These are phyloP conservation scores for Fusarium humuli DNA, from an alignment of 2,329 filamentous ascomycete species.

Conservation along the genomic window DNA sequence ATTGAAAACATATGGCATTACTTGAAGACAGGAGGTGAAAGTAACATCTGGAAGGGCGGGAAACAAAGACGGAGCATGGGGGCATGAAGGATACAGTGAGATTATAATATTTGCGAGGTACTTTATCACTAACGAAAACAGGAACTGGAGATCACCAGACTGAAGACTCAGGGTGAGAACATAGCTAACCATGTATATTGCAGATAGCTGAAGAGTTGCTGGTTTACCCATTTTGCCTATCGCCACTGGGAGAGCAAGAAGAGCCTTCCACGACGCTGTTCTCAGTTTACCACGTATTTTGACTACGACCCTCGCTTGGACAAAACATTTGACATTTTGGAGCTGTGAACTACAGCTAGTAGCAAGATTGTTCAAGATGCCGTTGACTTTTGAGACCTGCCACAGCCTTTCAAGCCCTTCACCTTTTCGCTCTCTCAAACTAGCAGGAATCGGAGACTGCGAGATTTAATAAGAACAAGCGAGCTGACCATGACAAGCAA, in stretches of 20 bases:
- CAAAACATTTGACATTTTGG: too few species aligned
- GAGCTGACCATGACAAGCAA: background rate
- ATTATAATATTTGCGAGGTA: too few species aligned
- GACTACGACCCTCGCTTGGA: too few species aligned
- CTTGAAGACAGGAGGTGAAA: too few species aligned
- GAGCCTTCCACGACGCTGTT: background rate
- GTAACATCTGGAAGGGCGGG: too few species aligned
- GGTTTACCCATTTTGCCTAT: fast-evolving
- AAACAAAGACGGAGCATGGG: too few species aligned
- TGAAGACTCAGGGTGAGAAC: fast-evolving
- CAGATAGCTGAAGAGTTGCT: background rate
- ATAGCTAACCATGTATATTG: too few species aligned
- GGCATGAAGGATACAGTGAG: too few species aligned
- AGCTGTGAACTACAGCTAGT: fast-evolving
- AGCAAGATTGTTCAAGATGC: background rate
- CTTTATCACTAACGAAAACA: too few species aligned
- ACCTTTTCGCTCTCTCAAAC: background rate
- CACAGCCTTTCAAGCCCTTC: background rate
- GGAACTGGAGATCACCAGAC: too few species aligned
- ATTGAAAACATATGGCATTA: too few species aligned
- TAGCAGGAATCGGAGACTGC: background rate
- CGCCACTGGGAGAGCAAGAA: background rate
- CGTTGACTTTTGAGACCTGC: background rate
- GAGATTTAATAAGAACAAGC: background rate
- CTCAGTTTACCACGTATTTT: background rate